Conservation (phyloP, 2,329 filamentous ascomycete genomes). For the Mycosphaerella arachidis region DNA sequence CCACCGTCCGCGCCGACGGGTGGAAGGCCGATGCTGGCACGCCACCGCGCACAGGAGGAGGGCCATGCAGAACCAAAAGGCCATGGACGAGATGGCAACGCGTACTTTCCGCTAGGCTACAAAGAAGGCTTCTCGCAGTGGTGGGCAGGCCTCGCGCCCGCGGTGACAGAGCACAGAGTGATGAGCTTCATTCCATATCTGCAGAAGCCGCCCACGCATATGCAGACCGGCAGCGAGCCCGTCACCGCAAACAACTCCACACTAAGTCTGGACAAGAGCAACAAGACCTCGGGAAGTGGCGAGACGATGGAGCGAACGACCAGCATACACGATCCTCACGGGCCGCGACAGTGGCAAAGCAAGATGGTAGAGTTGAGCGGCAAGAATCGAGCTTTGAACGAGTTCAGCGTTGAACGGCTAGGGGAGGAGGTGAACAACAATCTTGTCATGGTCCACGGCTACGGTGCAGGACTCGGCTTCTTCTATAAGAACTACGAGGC, state of each 20-base stretch:
- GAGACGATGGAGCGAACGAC: constrained; percentile 41
- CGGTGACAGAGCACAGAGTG: constrained; percentile 80
- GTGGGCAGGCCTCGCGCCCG: constrained; percentile 83
- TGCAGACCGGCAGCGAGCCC: constrained; percentile 56
- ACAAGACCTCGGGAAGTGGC: constrained; percentile 26
- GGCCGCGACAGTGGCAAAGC: constrained; percentile 79
- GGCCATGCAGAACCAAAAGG: constrained; percentile 15
- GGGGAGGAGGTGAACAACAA: constrained; percentile 78
- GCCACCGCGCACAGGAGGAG: constrained; percentile 30
- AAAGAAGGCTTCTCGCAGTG: constrained; percentile 90
- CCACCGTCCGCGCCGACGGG: constrained; percentile 11
- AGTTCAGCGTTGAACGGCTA: constrained; percentile 82
- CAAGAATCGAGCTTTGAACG: constrained; percentile 82
- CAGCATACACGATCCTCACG: constrained; percentile 65
- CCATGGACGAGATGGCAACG: constrained; percentile 4
- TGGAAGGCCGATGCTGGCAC: constrained; percentile 33
- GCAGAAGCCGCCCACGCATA: constrained; percentile 64
- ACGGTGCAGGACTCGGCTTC: constrained; percentile 92
- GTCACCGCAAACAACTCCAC: constrained; percentile 40
- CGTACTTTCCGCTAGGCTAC: constrained; percentile 76
- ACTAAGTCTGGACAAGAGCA: constrained; percentile 36
- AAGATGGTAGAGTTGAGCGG: constrained; percentile 79
- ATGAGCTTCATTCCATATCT: constrained; percentile 82
- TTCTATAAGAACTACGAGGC: constrained; percentile 98
- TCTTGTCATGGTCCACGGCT: constrained; percentile 93